Percentiles rank a stretch among this genome's conserved stretches.
Evolutionary conservation across 169 alveolate species (phyloP).

Genomic region (Eimeria necatrix): DNA sequence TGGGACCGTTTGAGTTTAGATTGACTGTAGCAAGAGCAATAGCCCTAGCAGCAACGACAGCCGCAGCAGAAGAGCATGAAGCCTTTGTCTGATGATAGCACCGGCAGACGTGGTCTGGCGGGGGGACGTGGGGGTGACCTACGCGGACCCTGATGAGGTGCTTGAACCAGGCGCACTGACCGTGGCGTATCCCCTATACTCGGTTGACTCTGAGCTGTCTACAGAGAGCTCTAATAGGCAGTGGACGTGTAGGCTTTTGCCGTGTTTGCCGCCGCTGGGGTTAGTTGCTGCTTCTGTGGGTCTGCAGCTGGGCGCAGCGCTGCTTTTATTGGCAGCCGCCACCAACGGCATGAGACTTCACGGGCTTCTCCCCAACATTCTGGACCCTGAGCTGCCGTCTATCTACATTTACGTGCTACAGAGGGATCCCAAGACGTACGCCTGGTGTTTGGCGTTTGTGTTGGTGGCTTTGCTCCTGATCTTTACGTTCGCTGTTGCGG

Average conservation of each 20-base stretch:
- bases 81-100: conserved; percentile 35
- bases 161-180: conserved; percentile 58
- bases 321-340: conserved; percentile 29
- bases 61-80: not conserved
- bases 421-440: conserved; percentile 54
- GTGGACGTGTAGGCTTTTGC: conserved; percentile 69
- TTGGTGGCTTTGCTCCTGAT: not conserved
- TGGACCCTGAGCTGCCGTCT: conserved; percentile 48
- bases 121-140: conserved; percentile 59
- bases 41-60: not conserved
- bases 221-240: conserved; percentile 64
- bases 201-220: conserved; percentile 66
- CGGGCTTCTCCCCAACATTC: conserved; percentile 21
- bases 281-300: conserved; percentile 55
- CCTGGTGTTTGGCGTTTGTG: conserved; percentile 58
- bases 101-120: conserved; percentile 61
- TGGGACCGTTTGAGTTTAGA: not conserved
- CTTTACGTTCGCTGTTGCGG: not conserved
- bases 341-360: conserved; percentile 62
- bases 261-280: conserved; percentile 66
- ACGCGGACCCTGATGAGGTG: conserved; percentile 69
- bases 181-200: conserved; percentile 45
- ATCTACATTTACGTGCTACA: not conserved
- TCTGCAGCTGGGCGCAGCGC: conserved; percentile 52
- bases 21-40: not conserved